Percentiles rank a stretch among this genome's conserved stretches.
These are phyloP conservation scores for Penicillium sp. DNA, from an alignment of 2,329 filamentous ascomycete species.

Conservation along the genomic window DNA sequence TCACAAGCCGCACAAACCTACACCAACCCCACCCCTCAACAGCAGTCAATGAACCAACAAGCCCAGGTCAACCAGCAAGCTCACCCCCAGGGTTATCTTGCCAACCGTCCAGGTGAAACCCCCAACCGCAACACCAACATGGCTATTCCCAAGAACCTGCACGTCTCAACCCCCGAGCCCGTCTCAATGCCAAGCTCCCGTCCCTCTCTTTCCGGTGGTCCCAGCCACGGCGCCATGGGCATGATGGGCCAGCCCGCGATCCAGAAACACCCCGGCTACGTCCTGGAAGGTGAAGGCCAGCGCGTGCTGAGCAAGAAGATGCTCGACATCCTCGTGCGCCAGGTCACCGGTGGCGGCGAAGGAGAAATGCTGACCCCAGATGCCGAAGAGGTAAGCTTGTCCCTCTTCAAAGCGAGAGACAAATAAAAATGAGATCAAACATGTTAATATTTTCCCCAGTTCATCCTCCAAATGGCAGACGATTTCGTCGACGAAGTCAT, in stretches of 20 bases:
- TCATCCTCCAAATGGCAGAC: slow-evolving; percentile 83
- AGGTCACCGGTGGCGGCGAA: slow-evolving; percentile 80
- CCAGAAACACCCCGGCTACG: slow-evolving; percentile 75
- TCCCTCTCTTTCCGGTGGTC: slow-evolving; percentile 79
- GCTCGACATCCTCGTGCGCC: slow-evolving; percentile 88
- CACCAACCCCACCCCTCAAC: slow-evolving; percentile 35
- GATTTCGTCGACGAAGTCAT: slow-evolving; percentile 93
- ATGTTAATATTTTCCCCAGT: slow-evolving; percentile 51
- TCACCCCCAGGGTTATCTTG: slow-evolving; percentile 45
- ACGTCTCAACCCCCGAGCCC: slow-evolving; percentile 68
- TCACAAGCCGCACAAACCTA: slow-evolving; percentile 47
- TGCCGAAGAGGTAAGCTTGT: slow-evolving; percentile 78
- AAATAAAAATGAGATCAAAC: not conserved
- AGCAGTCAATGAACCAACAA: slow-evolving; percentile 34
- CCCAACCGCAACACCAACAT: slow-evolving; percentile 61
- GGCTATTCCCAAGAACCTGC: slow-evolving; percentile 79
- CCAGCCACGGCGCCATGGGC: slow-evolving; percentile 71
- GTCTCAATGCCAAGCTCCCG: slow-evolving; percentile 70
- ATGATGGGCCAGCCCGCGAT: slow-evolving; percentile 87
- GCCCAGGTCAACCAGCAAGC: slow-evolving; percentile 37
- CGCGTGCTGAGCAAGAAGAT: slow-evolving; percentile 97
- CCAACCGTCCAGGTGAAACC: slow-evolving; percentile 43
- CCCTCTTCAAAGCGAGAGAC: not conserved
- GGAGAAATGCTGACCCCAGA: slow-evolving; percentile 82
- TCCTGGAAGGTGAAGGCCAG: slow-evolving; percentile 87